Evolutionary conservation across 1,284 basidiomycete genomes (phyloP), one percentile per base, ranked within the genome.

Genomic region (Cutaneotrichosporon curvatum): DNA sequence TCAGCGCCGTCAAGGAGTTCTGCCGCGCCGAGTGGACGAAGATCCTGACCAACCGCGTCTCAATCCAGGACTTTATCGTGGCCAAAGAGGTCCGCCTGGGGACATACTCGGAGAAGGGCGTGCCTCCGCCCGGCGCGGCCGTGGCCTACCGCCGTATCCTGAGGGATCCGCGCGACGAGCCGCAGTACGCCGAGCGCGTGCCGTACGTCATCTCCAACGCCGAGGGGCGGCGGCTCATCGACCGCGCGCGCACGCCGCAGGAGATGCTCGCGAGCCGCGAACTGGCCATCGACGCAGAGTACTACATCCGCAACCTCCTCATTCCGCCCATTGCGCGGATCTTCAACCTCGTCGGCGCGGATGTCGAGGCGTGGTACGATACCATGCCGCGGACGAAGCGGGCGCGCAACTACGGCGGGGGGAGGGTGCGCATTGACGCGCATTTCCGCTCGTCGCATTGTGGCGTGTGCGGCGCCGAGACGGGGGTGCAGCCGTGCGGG

Each of bases 71-170:
- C 65, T 95, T 96, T 60, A 84, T 91, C 40, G 88, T 96, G 57
- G 85, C 94, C 0, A 95, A 95, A 63, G 89, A 94, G 68, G 91
- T 98, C 22, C 82, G 77, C 59, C 77, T 97, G 73, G 94, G 94
- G 4, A 86, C 84, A 1, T 95, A 95, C 62, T 88, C 84, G 87
- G 85, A 90, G 48, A 85, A 83, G 53, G 83, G 76, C 0, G 81
- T 82, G 0, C 94, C 90, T 0, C 91, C 88, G 4, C 92, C 94
- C 9, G 94, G 92, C 0, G 92, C 83, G 1, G 80, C 83, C 0
- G 84, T 97, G 4, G 89, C 91, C 4, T 84, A 85, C 15, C 78
- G 84, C 34, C 78, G 80, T 43, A 79, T 86, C 69, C 63, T 84
- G 18, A 68, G 80, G 37, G 94, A 97, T 67, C 81, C 82, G 1